Base-by-base conservation (phyloP, 2,329 filamentous ascomycete species). In the Diaporthe citrichinensis region DNA sequence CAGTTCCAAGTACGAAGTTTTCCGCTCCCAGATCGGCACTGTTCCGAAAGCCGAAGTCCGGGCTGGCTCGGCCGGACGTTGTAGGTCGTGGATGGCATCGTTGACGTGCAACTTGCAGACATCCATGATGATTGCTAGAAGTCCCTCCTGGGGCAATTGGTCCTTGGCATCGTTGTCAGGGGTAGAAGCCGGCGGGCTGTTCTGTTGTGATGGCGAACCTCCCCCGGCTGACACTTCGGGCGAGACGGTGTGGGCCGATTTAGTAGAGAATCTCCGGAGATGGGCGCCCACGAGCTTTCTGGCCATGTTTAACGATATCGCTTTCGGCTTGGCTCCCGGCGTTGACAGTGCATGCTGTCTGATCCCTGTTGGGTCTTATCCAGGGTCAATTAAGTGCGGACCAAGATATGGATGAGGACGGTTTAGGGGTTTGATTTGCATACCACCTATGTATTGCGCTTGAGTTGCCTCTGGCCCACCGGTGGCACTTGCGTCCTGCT, bases 91-190 rank as follows among this genome's bases (percentile, higher is more conserved):
- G 2, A 61, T n/a, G 23, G 36, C 58, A 20, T 61, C 58, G 36
- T 17, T 61, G 5, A 61, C 58, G 2, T 61, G 58, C n/a, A 61
- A 10, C n/a, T 61, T 61, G 58, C 58, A 61, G 36, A 61, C 36
- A 3, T 61, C 58, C 58, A 61, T 61, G 8, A 61, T 61, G 15
- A 61, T 61, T 2, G 23, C 58, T 14, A 61, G n/a, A 5, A 61
- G 58, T n/a, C 58, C 58, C 23, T 61, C 58, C 1, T 41, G 58
- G 2, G 36, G 3, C 3, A 41, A 3, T 8, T 2, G 4, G 2
- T 61, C 36, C 6, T 25, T 41, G 4, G 3, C 58, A 41, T 61
- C 14, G 12, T 28, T 39, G 7, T 8, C 6, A 9, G 2, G 39
- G 9, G 5, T 2, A 25, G 12, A 3, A 9, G 5, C 31, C 4